Evolutionary conservation across 306 rosid species (phyloP), one percentile per base, ranked within the genome.

Genomic region (Hippophae rhamnoides): DNA sequence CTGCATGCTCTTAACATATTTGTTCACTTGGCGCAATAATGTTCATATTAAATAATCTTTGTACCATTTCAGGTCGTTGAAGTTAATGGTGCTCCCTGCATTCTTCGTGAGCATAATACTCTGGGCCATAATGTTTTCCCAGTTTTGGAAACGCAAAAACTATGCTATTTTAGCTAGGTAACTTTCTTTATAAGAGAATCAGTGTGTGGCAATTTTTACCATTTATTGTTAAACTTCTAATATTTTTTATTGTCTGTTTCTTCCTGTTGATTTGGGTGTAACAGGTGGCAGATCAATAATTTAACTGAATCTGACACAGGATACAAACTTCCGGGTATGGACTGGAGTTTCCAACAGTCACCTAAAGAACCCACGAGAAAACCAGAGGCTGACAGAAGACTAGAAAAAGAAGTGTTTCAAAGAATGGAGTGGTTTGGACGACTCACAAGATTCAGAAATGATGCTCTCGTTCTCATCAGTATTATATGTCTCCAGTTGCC

Each of bases 121-220:
- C 43, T 92, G 99, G 99, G 99, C 97, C 43, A 63, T 86, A 64
- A 83, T 82, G 82, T 92, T 88, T 75, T 80, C 82, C 76, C 99
- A 92, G 76, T 92, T 92, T 79, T 92, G 99, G 99, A 88, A 79
- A 72, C 93, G 99, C 43, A 92, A 88, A 80, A 92, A 92, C 59
- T 54, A 83, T 43, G 99, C 95, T 50, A 95, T 88, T 71, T 71
- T 88, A 70, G 88, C 95, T 64, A 88, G 97, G 99, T 88, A 82
- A 38, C 14, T 52, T 52, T 26, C 12, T 26, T 50, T 31, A 31
- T 52, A 10, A 58, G 3, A 6, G 48, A 60, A 53, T 26, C 23
- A 13, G 41, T 60, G 56, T 27, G 55, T 44, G 52, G 59, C 58
- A 2, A 31, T 31, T 31, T 31, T 58, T 50, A n/a, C n/a, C 40